Percentiles rank a stretch among this genome's conserved stretches.
Conservation (phyloP, 768 basidiomycete species). For the Lepiota brunneoincarnata region DNA sequence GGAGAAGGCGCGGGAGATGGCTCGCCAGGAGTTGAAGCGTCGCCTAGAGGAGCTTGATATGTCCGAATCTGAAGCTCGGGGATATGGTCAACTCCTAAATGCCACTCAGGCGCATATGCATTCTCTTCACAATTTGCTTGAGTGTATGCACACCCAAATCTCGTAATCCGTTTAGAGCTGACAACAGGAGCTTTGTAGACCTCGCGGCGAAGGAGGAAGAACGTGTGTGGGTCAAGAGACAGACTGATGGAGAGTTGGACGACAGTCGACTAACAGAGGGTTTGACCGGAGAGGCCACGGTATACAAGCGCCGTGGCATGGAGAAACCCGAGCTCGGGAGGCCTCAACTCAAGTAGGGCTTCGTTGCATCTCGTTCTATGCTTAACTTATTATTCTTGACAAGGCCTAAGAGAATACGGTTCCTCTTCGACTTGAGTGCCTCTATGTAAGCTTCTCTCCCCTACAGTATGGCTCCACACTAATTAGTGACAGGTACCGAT, state of each 20-base stretch:
- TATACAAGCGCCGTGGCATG: conserved; percentile 70
- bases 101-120: conserved; percentile 61
- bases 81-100: conserved; percentile 48
- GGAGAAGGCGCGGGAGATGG: conserved; percentile 66
- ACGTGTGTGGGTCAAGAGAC: conserved; percentile 68
- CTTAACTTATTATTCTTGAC: neutral
- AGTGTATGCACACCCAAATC: conserved; percentile 43
- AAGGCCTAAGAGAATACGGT: conserved; percentile 66
- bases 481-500: conserved; percentile 50
- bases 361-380: neutral
- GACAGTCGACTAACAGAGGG: conserved; percentile 66
- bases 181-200: conserved; percentile 32
- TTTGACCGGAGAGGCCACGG: conserved; percentile 63
- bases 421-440: conserved; percentile 68
- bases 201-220: conserved; percentile 69
- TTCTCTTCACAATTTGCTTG: conserved; percentile 57
- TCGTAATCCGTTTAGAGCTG: neutral
- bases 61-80: conserved; percentile 50
- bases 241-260: conserved; percentile 70
- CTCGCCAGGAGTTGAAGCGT: conserved; percentile 56
- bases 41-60: conserved; percentile 64
- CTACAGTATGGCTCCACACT: neutral
- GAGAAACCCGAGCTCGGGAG: conserved; percentile 66
- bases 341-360: conserved; percentile 62
- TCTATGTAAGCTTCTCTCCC: conserved; percentile 56